Evolutionary conservation across 768 basidiomycete species (phyloP).

Genomic region (Hericium coralloides): DNA sequence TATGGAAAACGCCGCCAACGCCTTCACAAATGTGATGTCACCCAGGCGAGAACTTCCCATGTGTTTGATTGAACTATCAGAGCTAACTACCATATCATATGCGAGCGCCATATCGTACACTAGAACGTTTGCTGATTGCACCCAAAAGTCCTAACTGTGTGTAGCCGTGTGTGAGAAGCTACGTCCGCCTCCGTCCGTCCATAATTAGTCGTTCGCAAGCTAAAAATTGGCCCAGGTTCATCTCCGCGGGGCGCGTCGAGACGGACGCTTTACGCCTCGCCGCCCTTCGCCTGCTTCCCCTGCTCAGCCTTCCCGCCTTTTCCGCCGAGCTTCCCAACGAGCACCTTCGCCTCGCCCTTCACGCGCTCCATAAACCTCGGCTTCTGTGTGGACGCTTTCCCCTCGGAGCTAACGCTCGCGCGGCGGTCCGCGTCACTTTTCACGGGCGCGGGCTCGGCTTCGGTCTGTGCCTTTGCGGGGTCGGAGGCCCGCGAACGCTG

Average conservation of each 20-base stretch:
- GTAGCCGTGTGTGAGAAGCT: too few relatives aligned
- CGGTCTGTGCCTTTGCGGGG: background rate
- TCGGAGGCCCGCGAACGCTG: background rate
- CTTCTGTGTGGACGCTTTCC: background rate
- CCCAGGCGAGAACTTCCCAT: too few relatives aligned
- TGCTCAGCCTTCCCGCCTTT: constrained; percentile 2
- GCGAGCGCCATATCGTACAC: background rate
- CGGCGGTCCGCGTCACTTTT: background rate
- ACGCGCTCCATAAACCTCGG: constrained; percentile 2
- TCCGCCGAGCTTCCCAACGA: constrained; percentile 5
- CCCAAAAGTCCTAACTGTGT: background rate
- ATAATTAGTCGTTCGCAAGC: too few relatives aligned
- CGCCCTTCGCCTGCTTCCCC: background rate
- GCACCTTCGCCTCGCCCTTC: constrained; percentile 1
- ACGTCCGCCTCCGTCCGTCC: too few relatives aligned
- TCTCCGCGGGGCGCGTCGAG: too few relatives aligned
- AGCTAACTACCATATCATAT: background rate
- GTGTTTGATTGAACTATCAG: too few relatives aligned
- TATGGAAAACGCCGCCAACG: too few relatives aligned
- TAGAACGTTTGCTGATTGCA: background rate
- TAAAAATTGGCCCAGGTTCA: too few relatives aligned
- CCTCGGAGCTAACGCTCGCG: background rate
- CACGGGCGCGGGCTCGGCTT: background rate
- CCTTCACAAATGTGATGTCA: too few relatives aligned
- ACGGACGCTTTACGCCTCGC: background rate